Percentiles rank a stretch among this genome's conserved stretches.
These are phyloP conservation scores for Leccinum boreale DNA, from an alignment of 768 basidiomycete species.

Conservation along the genomic window DNA sequence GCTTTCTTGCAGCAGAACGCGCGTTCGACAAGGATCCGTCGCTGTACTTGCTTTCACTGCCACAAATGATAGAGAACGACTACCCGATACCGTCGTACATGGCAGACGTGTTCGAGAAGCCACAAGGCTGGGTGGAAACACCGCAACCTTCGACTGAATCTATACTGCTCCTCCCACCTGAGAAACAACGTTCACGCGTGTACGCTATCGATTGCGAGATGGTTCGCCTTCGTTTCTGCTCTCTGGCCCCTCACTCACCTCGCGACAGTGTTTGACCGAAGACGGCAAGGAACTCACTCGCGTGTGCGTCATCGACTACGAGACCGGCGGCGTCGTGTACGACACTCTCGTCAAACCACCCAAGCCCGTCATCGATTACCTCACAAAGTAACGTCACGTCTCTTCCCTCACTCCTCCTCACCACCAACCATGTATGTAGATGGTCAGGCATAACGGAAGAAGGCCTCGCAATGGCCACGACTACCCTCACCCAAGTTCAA, in stretches of 20 bases:
- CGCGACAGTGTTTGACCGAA: slow-evolving; percentile 74
- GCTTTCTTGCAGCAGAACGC: slow-evolving; percentile 47
- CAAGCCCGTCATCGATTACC: slow-evolving; percentile 83
- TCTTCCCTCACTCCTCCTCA: neutral
- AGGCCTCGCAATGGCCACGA: slow-evolving; percentile 64
- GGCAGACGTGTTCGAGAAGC: slow-evolving; percentile 63
- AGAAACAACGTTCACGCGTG: slow-evolving; percentile 45
- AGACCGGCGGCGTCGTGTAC: slow-evolving; percentile 69
- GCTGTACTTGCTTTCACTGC: slow-evolving; percentile 69
- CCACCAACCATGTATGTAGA: slow-evolving; percentile 34
- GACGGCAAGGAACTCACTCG: slow-evolving; percentile 88
- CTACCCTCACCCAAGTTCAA: slow-evolving; percentile 80
- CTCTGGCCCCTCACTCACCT: neutral
- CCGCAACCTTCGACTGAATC: slow-evolving; percentile 43
- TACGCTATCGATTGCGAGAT: slow-evolving; percentile 97
- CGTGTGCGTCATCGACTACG: slow-evolving; percentile 79
- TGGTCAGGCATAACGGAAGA: slow-evolving; percentile 93
- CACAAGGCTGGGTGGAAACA: slow-evolving; percentile 80
- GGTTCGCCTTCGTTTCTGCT: slow-evolving; percentile 46
- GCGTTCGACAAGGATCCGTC: slow-evolving; percentile 60
- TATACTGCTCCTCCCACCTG: slow-evolving; percentile 28
- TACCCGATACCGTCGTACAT: slow-evolving; percentile 88
- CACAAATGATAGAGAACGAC: slow-evolving; percentile 93
- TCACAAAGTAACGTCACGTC: slow-evolving; percentile 64
- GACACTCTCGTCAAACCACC: slow-evolving; percentile 88